Evolutionary conservation across 192 early-diverging fungal genomes (phyloP).

Genomic region (Backusella morwellensis): DNA sequence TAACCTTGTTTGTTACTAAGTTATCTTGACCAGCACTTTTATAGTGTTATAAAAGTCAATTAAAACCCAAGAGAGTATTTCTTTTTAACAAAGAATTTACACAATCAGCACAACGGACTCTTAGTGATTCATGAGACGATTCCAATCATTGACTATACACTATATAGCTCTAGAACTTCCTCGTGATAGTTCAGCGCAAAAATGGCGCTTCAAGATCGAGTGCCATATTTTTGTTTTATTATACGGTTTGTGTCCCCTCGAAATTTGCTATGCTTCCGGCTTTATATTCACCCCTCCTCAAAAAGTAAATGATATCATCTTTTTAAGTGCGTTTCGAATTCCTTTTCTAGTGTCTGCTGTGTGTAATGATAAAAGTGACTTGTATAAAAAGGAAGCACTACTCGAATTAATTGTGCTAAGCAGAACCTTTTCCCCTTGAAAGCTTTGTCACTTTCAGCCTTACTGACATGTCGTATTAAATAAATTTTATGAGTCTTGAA

Average conservation of each 20-base stretch:
- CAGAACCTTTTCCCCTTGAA: background rate
- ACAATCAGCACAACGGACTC: background rate
- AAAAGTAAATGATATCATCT: background rate
- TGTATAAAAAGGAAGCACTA: background rate
- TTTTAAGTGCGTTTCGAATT: background rate
- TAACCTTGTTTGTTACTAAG: background rate
- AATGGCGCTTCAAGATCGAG: background rate
- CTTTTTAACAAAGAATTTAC: background rate
- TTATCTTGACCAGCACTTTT: background rate
- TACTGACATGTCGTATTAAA: background rate
- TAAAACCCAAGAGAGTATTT: background rate
- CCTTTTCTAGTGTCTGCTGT: background rate
- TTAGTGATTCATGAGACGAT: background rate
- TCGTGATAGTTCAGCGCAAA: background rate
- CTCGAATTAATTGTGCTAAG: background rate
- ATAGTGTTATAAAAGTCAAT: background rate
- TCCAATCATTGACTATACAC: background rate
- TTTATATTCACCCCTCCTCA: background rate
- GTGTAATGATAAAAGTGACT: background rate
- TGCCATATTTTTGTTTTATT: background rate
- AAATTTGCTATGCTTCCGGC: background rate
- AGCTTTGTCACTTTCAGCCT: background rate
- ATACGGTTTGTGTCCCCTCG: background rate
- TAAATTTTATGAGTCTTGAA: background rate
- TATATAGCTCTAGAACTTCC: background rate